Base-by-base conservation (phyloP, 2,329 filamentous ascomycete genomes). In the Bipolaris bicolor region DNA sequence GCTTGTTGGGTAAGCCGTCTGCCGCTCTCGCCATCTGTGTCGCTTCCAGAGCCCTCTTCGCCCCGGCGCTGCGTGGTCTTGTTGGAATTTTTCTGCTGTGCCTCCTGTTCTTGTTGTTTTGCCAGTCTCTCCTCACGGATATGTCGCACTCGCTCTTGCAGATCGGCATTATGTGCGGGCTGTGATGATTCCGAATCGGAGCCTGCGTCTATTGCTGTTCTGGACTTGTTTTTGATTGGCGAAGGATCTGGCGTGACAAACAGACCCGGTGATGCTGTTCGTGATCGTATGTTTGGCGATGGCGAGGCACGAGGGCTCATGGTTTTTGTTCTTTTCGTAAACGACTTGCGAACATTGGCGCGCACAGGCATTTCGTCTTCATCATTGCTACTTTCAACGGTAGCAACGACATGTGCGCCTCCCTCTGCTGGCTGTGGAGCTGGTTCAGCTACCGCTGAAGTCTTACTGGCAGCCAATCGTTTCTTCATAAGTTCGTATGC, bases 71-170 rank as follows among this genome's bases (percentile, higher is more conserved):
- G 56, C 51, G 66, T 55, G 1, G 54, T 18, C 48, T 64, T 58
- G 37, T 58, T 61, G 80, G 59, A 83, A 67, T 75, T 60, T 73
- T 75, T 68, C 77, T 79, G 64, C 24, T 61, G 50, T 20, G 49
- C 43, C 77, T 75, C 34, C 71, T 75, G 66, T 81, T 79, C 41
- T 82, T 18, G 84, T 86, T 95, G 89, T 49, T 82, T 86, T 3
- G 85, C 88, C 34, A 88, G 78, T 7, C 89, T 84, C 70, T 95
- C 89, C 60, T 88, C 83, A 48, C 88, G 85, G 70, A 94, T 95
- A 66, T 86, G 85, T 44, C 87, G 86, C 10, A 95, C 84, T 0
- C 96, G 84, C 7, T 88, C 89, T 59, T 87, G 81, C 68, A 96
- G 88, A 5, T 88, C 86, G 39, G 84, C 80, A 47, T 68, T 86